These are phyloP conservation scores for Beta macrorhiza DNA, from an alignment of 179 eudicot species.

Conservation along the genomic window DNA sequence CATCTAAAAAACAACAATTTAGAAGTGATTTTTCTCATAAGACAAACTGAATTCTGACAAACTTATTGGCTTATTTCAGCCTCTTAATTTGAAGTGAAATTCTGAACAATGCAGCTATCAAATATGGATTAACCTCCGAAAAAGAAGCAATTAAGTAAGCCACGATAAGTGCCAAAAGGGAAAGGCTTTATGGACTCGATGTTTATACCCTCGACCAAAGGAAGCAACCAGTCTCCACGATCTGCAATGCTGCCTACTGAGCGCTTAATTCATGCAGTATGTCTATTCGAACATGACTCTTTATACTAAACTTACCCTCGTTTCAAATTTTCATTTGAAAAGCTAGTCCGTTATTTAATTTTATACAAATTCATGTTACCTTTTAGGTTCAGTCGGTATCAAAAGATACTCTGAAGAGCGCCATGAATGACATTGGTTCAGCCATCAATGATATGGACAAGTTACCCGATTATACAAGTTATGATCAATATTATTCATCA, in stretches of 20 bases:
- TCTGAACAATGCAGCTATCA: not conserved
- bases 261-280: constrained; percentile 22
- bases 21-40: not conserved
- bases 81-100: not conserved
- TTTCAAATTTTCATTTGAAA: not conserved
- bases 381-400: constrained; percentile 19
- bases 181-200: constrained; percentile 1
- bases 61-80: not conserved
- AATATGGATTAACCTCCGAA: not conserved
- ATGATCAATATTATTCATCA: not conserved
- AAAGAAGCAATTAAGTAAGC: not conserved
- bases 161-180: constrained; percentile 5
- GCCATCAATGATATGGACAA: constrained; percentile 15
- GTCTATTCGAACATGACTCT: not conserved
- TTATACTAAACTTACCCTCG: too few species aligned
- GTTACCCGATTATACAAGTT: constrained; percentile 2
- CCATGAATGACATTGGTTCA: constrained; percentile 5
- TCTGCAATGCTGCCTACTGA: constrained; percentile 15
- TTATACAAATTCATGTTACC: not conserved
- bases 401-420: constrained; percentile 2
- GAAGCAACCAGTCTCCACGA: not conserved
- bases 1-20: not conserved
- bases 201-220: not conserved
- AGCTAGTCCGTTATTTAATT: not conserved
- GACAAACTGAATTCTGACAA: not conserved